Base-by-base conservation (phyloP, 352 stramenopile genomes). In the Globisporangium abappressorium region DNA sequence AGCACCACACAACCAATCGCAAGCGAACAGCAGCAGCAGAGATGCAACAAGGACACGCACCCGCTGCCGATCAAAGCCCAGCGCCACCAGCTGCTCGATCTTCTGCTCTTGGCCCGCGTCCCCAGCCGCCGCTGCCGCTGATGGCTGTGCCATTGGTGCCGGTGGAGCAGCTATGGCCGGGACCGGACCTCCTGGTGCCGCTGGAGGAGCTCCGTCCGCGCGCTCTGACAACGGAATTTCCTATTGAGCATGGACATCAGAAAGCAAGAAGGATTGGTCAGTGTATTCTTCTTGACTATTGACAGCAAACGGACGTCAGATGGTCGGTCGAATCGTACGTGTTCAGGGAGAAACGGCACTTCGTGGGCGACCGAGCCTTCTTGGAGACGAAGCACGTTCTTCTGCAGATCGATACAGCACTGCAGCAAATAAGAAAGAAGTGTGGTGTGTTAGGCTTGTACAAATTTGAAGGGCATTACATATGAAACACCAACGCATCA, bases 391-490 rank as follows among this genome's bases (percentile, higher is more conserved):
- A 99, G 78, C 6, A 90, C 84, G 70, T 97, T 97, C 57, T 94
- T 91, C 30, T 87, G 73, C 26, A 99, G 87, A 79, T 99, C 97
- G 69, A 99, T 99, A 66, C 72, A 92, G 78, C 95, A 99, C 74
- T 98, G 58, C 7, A 66, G 30, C 15, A 54, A 62, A 2, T n/a
- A 34, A 26, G 36, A 33, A 36, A 46, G 59, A 4, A 22, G 22
- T 62, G 15, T 69, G 30, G 30, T 33, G 30, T 33, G 30, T 33
- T 33, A 33, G 30, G 30, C 30, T 33, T 5, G 30, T 6, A 6
- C 30, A 5, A 4, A 33, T 6, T 4, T 33, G 30, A 33, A 6
- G 30, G 30, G 30, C 30, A 33, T 33, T 33, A 33, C 30, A 33
- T 33, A 33, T 5, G 2, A 33, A 33, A 33, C 30, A 33, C 30